phyloP scores from a whole-genome alignment of 2,329 filamentous ascomycete species.

The Aspergillus niger region DNA sequence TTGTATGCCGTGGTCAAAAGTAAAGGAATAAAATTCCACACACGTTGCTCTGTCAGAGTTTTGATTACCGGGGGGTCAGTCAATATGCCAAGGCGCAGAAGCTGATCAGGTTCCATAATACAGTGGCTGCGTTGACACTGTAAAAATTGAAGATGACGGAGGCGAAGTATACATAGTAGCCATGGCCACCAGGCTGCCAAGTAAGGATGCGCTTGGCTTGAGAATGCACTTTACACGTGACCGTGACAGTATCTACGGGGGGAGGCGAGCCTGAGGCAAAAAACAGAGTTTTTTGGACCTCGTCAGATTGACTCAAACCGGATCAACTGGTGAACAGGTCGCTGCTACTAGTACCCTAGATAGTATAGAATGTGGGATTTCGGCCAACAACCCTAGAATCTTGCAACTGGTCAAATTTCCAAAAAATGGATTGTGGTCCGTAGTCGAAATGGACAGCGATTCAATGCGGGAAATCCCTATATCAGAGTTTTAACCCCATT shows the following conservation, averaged over 20 bases:
- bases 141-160: background rate
- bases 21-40: no score
- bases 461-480: no score
- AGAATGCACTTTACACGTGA: background rate
- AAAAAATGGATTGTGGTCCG: background rate
- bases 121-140: background rate
- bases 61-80: no score
- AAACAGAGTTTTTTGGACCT: conserved; percentile 13
- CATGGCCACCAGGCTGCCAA: no score
- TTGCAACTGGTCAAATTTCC: background rate
- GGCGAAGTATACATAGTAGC: background rate
- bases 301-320: conserved; percentile 12
- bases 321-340: background rate
- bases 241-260: background rate
- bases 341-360: background rate
- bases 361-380: background rate
- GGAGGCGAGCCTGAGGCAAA: conserved; percentile 4
- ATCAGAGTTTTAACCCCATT: no score
- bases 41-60: no score
- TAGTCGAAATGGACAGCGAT: background rate
- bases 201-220: background rate
- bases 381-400: background rate
- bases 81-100: no score
- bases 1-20: no score
- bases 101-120: no score